Percentiles rank a stretch among this genome's conserved stretches.
These are phyloP conservation scores for Xerocomus minutiporus DNA, from an alignment of 1,284 basidiomycete genomes.

Conservation along the genomic window DNA sequence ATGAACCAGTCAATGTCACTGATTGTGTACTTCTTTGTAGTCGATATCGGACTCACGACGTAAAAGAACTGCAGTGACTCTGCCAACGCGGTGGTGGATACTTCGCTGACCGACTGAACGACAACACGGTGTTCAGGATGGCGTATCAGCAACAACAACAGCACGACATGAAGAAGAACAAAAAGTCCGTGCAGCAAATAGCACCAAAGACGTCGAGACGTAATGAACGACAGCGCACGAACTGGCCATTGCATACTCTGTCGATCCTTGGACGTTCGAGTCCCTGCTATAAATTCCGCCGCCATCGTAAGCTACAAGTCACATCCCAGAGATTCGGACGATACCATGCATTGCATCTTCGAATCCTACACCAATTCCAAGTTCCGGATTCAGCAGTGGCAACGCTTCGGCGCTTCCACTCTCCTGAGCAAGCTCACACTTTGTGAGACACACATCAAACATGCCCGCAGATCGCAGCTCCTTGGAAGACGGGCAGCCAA, in stretches of 20 bases:
- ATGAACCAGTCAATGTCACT: background rate
- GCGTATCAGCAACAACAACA: background rate
- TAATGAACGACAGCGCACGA: background rate
- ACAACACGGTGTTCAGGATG: background rate
- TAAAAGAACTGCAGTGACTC: background rate
- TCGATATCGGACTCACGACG: background rate
- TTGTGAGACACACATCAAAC: background rate
- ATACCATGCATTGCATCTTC: background rate
- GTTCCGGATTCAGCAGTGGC: background rate
- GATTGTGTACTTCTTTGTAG: background rate
- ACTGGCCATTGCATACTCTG: background rate
- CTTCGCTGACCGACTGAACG: background rate
- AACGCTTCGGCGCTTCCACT: background rate
- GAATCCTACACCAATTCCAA: background rate
- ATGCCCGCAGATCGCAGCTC: background rate
- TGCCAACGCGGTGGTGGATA: background rate
- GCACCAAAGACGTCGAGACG: background rate
- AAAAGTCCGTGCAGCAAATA: background rate
- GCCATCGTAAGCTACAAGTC: background rate
- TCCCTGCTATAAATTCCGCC: background rate
- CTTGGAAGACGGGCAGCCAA: background rate
- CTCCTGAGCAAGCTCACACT: background rate
- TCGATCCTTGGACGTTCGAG: background rate
- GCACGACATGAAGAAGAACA: background rate
- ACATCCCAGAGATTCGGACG: background rate